Base-by-base conservation (phyloP, 345 rosid species). In the Corchorus olitorius region DNA sequence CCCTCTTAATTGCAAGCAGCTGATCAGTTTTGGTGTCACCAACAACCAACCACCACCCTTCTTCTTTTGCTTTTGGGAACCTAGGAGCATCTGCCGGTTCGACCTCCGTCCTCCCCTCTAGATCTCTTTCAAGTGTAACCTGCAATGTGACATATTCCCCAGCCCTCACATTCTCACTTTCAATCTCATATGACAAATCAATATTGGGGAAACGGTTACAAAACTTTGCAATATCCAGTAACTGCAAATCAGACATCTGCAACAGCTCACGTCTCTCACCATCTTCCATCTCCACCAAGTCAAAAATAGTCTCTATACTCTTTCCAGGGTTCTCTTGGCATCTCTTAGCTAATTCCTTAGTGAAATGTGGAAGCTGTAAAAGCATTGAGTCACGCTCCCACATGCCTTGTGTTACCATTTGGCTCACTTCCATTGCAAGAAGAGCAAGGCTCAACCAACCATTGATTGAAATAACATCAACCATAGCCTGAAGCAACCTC, bases 331-430 rank as follows among this genome's bases (percentile, higher is more conserved):
- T 90, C 87, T 93, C 98, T 76, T 81, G 93, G 80, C 97, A 93
- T 80, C 66, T 87, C 87, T 82, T 95, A 48, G 96, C 99, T 56
- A 90, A 69, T 5, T 95, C 97, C 79, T 90, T 88, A 9, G 94
- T 89, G 82, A 90, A 93, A 81, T 95, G 92, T n/a, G 97, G 98
- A 75, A 95, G 92, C 88, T 93, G 96, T 58, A 92, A 82, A 73
- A 93, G 99, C 92, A 92, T 87, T 16, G 98, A 88, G 81, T 92
- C 97, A 35, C 93, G 91, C 86, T 95, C 98, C 99, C 99, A 93
- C 90, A 93, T 88, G 77, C 93, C 97, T 75, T 95, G 98, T 11
- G 97, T 91, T 83, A 92, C 93, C 99, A 95, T 95, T 81, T 95
- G 98, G 87, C 94, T 91, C 65, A 89, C 89, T 82, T 93, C 96